Evolutionary conservation across 75 land plant species (phyloP).

Genomic region (Pinus tabuliformis): DNA sequence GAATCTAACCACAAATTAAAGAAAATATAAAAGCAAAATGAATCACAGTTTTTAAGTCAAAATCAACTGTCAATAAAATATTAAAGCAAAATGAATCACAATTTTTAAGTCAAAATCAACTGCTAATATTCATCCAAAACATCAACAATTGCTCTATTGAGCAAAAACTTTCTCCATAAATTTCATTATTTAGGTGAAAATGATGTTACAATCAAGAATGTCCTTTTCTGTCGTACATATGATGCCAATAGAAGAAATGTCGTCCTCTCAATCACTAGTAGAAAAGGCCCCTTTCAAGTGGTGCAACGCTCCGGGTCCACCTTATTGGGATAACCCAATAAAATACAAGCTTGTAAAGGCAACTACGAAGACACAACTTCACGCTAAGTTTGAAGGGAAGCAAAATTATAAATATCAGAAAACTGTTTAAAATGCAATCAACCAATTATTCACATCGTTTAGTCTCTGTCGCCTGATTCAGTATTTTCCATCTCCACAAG

Average conservation of each 20-base stretch:
- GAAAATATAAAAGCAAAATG: not conserved
- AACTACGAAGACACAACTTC: not conserved
- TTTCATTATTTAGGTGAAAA: not conserved
- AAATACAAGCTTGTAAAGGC: not conserved
- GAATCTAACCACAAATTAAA: not conserved
- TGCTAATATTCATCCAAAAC: not conserved
- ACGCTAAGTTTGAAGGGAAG: not conserved
- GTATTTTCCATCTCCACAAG: conserved; percentile 7
- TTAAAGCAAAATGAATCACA: not conserved
- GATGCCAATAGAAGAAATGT: not conserved
- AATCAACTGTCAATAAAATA: not conserved
- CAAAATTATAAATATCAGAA: not conserved
- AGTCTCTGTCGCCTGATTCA: not conserved
- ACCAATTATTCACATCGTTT: not conserved
- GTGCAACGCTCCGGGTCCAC: not conserved
- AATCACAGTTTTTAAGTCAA: not conserved
- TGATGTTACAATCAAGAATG: not conserved
- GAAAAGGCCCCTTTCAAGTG: not conserved
- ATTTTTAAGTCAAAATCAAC: not conserved
- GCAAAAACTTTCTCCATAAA: not conserved
- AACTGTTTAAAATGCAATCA: not conserved
- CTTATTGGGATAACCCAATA: not conserved
- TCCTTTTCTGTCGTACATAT: not conserved
- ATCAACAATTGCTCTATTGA: not conserved
- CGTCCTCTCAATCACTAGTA: not conserved